Evolutionary conservation across 129 eudicot species (phyloP), one percentile per base, ranked within the genome.

Genomic region (Helichrysum umbraculigerum): DNA sequence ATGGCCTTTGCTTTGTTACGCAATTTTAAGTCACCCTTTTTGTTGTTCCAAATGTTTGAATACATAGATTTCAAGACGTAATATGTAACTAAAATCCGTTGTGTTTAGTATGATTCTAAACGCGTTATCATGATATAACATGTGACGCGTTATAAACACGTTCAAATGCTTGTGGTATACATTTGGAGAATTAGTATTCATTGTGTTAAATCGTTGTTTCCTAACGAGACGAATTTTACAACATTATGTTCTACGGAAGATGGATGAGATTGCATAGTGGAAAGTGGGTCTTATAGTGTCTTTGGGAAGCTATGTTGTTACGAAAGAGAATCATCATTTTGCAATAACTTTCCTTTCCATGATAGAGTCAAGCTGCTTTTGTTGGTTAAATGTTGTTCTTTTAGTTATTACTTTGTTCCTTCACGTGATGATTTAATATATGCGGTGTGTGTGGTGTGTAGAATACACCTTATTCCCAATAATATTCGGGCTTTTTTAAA

Each of bases 391-490:
- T 1, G 19, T 8, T 68, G 12, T 61, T 42, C 32, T 11, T 62
- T 74, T 74, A 61, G 44, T 28, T 74, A 16, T 28, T 17, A 73
- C 61, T 74, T 44, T 74, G 70, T 74, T 62, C 70, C 60, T 61
- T 61, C 78, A 25, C 70, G n/a, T 63, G 63, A 74, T 1, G 4
- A 44, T 44, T 44, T 4, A 2, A 44, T 0, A 9, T 12, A 44
- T 44, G 16, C 10, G 9, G 16, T 11, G 16, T 11, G 3, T 10
- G 16, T 42, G 16, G 16, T 10, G 52, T 44, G 52, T 39, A 39
- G 12, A 8, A 39, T 8, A 39, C 47, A 39, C 12, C 47, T 39
- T 39, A 12, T 11, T 39, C 47, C 28, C 1, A 25, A 25, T 25
- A 0, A 25, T 25, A 25, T 25, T 25, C 28, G 28, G 28, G 28